These are phyloP conservation scores for Ruellia speciosa DNA, from an alignment of 305 asterid genomes.

Conservation along the genomic window DNA sequence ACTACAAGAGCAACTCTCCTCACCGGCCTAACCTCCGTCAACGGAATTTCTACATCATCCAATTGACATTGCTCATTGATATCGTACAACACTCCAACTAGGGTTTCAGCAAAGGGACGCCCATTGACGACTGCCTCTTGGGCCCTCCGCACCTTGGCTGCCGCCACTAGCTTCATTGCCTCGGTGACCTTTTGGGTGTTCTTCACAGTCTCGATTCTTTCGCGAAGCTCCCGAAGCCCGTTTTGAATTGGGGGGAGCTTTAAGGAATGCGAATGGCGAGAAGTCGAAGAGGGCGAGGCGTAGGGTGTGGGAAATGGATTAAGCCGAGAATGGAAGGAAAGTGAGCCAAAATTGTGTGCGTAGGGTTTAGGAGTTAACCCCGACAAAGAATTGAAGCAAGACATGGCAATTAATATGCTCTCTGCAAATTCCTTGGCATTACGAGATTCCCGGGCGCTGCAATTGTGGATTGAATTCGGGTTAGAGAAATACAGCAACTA, in stretches of 20 bases:
- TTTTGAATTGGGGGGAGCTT: conserved; percentile 20
- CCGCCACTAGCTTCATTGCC: conserved; percentile 78
- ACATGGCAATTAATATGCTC: conserved; percentile 11
- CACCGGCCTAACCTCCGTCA: conserved; percentile 57
- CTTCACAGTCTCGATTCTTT: conserved; percentile 52
- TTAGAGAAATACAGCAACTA: too few species aligned
- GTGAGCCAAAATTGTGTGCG: conserved; percentile 19
- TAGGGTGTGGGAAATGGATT: conserved; percentile 20
- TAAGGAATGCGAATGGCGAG: conserved; percentile 1
- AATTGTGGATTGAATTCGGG: too few species aligned
- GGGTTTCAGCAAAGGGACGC: conserved; percentile 65
- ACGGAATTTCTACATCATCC: conserved; percentile 60
- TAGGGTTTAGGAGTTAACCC: conserved; percentile 22
- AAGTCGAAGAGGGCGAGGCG: conserved; percentile 13
- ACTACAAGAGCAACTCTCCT: conserved; percentile 54
- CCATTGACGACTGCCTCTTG: conserved; percentile 67
- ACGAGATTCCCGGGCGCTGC: too few species aligned
- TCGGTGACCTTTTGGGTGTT: conserved; percentile 70
- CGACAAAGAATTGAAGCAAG: conserved; percentile 21
- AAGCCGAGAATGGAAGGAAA: conserved; percentile 34
- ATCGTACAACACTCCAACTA: conserved; percentile 39
- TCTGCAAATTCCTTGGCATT: too few species aligned
- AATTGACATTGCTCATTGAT: conserved; percentile 51
- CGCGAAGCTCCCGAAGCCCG: conserved; percentile 50
- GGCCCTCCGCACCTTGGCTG: conserved; percentile 69